These are phyloP conservation scores for Rickenella mellea DNA, from an alignment of 768 basidiomycete genomes.

Conservation along the genomic window DNA sequence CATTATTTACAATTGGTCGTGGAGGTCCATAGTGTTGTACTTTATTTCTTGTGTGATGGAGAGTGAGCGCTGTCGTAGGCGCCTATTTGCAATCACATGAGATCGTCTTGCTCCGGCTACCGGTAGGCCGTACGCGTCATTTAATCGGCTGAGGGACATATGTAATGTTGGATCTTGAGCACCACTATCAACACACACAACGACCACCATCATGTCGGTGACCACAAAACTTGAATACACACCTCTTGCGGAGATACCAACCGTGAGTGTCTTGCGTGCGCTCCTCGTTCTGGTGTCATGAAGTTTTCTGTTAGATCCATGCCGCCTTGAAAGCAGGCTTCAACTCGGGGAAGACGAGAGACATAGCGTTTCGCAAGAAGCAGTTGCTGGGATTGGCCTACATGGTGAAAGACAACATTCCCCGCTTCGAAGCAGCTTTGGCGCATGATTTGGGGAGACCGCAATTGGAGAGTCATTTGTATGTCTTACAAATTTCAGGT, in stretches of 20 bases:
- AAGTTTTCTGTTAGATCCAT: constrained; percentile 35
- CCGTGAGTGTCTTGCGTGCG: constrained; percentile 20
- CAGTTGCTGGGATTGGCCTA: constrained; percentile 72
- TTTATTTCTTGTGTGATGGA: too few species aligned
- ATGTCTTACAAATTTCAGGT: constrained; percentile 18
- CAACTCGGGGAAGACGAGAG: constrained; percentile 50
- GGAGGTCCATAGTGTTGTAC: too few species aligned
- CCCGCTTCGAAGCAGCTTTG: constrained; percentile 50
- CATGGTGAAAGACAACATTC: constrained; percentile 62
- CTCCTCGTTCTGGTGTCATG: too few species aligned
- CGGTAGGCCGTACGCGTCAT: too few species aligned
- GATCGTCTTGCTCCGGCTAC: too few species aligned
- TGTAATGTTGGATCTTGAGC: too few species aligned
- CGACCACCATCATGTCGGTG: too few species aligned
- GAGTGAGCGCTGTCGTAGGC: too few species aligned
- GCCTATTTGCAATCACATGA: too few species aligned
- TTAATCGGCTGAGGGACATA: too few species aligned
- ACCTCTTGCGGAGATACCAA: constrained; percentile 41
- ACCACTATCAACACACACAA: too few species aligned
- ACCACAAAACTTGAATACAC: constrained; percentile 36
- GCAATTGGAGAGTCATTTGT: constrained; percentile 46
- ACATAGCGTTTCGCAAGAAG: constrained; percentile 58
- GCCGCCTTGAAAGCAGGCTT: constrained; percentile 46
- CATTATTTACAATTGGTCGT: too few species aligned
- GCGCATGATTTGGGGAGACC: constrained; percentile 57